Evolutionary conservation across 345 rosid genomes (phyloP), one percentile per base, ranked within the genome.

Genomic region (Microthlaspi erraticum): DNA sequence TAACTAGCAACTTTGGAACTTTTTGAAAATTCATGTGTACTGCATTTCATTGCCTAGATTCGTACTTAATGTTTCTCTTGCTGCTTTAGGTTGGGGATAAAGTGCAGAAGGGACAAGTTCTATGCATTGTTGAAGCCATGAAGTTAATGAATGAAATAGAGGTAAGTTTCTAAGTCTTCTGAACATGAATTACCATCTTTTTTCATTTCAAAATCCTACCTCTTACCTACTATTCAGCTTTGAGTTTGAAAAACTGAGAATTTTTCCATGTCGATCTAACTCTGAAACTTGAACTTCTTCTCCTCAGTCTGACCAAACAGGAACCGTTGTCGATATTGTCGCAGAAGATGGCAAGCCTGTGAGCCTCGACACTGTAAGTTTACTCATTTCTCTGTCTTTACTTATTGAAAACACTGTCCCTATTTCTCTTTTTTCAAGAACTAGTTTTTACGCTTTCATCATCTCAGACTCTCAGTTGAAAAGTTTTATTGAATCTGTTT

Each of bases 121-220:
- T 92, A 13, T 92, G 96, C 87, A 87, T 92, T 29, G 83, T 92
- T 34, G 96, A 92, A 66, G 98, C 98, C 81, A 92, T 89, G 98
- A 92, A 92, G 79, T 73, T 92, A 79, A 92, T 92, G 98, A 92
- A 92, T 64, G 98, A 89, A 76, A 92, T 92, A 67, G 98, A 92
- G 82, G 98, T 84, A 78, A 84, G 88, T 66, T 53, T 32, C 29
- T 59, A 10, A 39, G 49, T 49, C 55, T 34, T 73, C 26, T 36
- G 38, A 33, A 13, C 48, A 60, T 53, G 13, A 56, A 46, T 4
- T 43, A 38, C 8, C 36, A 31, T 48, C 13, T 9, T 26, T 73
- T 6, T 6, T 69, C 52, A 61, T 32, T 41, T 11, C 37, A 46
- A 36, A 42, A 32, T 68, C 43, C 8, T 11, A 36, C 19, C 44